Evolutionary conservation across 2,329 filamentous ascomycete genomes (phyloP), one percentile per base, ranked within the genome.

Genomic region (Zymoseptoria ardabiliae): DNA sequence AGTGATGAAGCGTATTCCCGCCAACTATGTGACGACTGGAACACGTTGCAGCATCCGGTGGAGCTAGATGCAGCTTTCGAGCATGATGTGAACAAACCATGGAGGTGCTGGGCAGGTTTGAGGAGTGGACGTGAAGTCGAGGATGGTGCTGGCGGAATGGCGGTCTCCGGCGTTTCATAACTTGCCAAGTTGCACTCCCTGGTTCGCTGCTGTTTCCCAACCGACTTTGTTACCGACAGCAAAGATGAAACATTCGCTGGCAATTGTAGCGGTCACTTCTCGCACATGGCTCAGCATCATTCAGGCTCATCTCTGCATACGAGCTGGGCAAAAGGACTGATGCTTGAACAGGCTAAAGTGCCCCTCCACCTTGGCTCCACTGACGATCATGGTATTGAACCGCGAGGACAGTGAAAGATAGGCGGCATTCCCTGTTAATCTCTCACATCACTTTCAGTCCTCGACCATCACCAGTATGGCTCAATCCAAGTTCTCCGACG

Each of bases 401-500:
- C n/a, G 25, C 17, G 23, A 35, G 25, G 8, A 22, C n/a, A n/a
- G n/a, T n/a, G 7, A 20, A 56, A 20, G 53, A 19, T 50, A 57
- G 56, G 53, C 50, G 20, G 23, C 35, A 28, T 22, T 48, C 51
- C 17, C 30, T 30, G 23, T 41, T 51, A 41, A 23, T 49, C 21
- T 53, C 54, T 19, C 50, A 45, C 51, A 30, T 23, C 17, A 49
- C 53, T 20, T 55, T 35, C 50, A 28, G 13, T 9, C 35, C 23
- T 52, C 30, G 49, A 17, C 50, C 28, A 48, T 56, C 5, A 54
- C 41, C 52, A 50, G n/a, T 55, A 68, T 68, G 68, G 50, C 66
- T 7, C 55, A 56, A 50, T 58, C 61, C 53, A 58, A 59, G 53
- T 65, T 60, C 50, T 67, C 66, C 53, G 66, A 69, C 60, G 66